Conservation (phyloP, 345 rosid species). For the Hirschfeldia incana region DNA sequence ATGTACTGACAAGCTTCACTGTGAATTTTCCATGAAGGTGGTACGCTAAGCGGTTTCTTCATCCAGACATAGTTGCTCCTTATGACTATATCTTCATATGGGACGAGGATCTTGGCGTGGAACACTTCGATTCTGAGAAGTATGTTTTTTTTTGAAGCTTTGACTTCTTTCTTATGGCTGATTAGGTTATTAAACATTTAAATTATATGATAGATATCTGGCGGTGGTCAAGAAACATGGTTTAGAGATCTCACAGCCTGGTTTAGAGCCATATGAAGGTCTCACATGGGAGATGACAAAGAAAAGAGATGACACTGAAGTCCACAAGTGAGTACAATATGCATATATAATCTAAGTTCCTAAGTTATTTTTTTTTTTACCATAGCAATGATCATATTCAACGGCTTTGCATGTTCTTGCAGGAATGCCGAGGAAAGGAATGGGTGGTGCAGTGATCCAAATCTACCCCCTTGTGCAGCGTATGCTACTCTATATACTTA, state of each 20-base stretch:
- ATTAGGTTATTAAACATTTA: too few species aligned
- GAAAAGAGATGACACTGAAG: conserved; percentile 73
- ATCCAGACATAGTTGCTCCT: conserved; percentile 81
- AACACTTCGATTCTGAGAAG: conserved; percentile 83
- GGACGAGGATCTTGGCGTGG: conserved; percentile 98
- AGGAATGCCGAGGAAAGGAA: conserved; percentile 79
- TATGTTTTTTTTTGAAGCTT: conserved; percentile 40
- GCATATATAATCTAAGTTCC: neutral
- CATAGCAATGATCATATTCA: neutral
- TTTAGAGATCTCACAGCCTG: conserved; percentile 97
- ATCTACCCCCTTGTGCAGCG: conserved; percentile 97
- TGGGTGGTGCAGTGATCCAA: conserved; percentile 82
- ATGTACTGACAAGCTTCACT: conserved; percentile 9
- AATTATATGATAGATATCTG: conserved; percentile 55
- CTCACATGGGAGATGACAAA: conserved; percentile 96
- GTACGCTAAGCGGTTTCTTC: conserved; percentile 96
- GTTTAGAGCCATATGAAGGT: conserved; percentile 72
- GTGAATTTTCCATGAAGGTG: conserved; percentile 56
- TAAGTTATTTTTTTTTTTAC: neutral
- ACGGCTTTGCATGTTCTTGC: conserved; percentile 14
- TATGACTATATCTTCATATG: conserved; percentile 91
- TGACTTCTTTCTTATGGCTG: neutral
- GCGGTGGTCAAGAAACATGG: conserved; percentile 75
- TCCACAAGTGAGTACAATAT: conserved; percentile 69
- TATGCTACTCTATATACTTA: conserved; percentile 43